These are phyloP conservation scores for Nicotiana tabacum DNA, from an alignment of 257 asterid genomes.

Conservation along the genomic window DNA sequence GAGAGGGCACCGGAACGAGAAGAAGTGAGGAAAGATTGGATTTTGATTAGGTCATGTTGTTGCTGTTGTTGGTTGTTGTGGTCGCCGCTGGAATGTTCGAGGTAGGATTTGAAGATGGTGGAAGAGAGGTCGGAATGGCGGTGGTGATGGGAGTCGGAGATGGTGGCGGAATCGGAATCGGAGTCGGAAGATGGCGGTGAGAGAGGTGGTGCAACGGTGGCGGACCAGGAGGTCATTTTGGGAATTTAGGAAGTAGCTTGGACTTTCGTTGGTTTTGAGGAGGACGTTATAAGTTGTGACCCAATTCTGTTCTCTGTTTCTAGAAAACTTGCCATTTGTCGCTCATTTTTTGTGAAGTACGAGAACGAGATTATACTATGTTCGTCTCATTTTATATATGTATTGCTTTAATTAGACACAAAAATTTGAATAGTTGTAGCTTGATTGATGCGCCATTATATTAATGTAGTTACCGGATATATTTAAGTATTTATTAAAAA, in stretches of 20 bases:
- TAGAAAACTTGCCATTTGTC: neutral
- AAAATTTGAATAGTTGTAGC: no score
- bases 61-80: conserved; percentile 11
- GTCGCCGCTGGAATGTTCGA: conserved; percentile 42
- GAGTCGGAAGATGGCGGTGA: conserved; percentile 60
- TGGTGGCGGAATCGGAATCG: conserved; percentile 50
- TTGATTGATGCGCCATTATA: no score
- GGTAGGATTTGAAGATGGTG: conserved; percentile 79
- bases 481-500: no score
- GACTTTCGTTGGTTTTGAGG: neutral
- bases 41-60: conserved; percentile 68
- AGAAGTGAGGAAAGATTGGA: conserved; percentile 84
- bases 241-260: neutral
- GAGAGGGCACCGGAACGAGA: conserved; percentile 89
- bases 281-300: neutral
- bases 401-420: no score
- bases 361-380: no score
- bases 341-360: no score
- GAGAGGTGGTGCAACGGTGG: conserved; percentile 25
- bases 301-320: neutral
- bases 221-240: conserved; percentile 39
- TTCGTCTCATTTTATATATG: no score
- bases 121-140: conserved; percentile 64
- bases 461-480: no score
- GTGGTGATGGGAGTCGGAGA: conserved; percentile 26